Evolutionary conservation across 2,329 filamentous ascomycete species (phyloP), one percentile per base, ranked within the genome.

Genomic region (Parasarocladium wereldwijsianum): DNA sequence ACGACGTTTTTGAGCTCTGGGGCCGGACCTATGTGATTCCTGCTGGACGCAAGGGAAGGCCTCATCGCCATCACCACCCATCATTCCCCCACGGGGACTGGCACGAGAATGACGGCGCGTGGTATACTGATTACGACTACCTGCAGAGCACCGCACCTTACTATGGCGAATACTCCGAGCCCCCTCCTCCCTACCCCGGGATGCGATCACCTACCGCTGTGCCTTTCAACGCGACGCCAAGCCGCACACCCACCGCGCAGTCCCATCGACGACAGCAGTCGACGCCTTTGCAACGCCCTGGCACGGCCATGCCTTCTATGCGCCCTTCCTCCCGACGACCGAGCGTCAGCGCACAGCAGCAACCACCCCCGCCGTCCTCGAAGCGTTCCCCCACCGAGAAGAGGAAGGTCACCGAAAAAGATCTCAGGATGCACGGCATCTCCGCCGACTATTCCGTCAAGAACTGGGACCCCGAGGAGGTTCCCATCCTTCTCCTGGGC

Each of bases 401-500:
- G 18, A 19, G 28, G 10, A 19, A 61, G 44, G 70, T 71, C 5
- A 76, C 70, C 17, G 66, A 72, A 37, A 58, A 55, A 9, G 71
- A 77, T 48, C 68, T 70, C 20, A 62, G 59, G 45, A 60, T 55
- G 50, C 78, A 82, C 46, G 69, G 72, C 36, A 94, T 98, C 34
- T 86, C 90, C 2, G 55, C 74, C 2, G 87, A 90, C 38, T 98
- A 92, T 61, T 93, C 84, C 16, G 74, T 87, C 50, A 96, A 96
- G 67, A 93, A 96, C 62, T 96, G 90, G 90, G 90, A 98, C 51
- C 87, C 87, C 1, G 76, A 73, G 17, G 87, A 96, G 61, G 76
- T 85, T 42, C 90, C 90, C 30, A 94, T 98, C 50, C 76, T 94
- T 49, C 70, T 98, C 16, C 68, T 96, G 14, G 90, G 90, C 29